Percentiles rank a stretch among this genome's conserved stretches.
These are phyloP conservation scores for Malus hybrid DNA, from an alignment of 331 rosid genomes.

Conservation along the genomic window DNA sequence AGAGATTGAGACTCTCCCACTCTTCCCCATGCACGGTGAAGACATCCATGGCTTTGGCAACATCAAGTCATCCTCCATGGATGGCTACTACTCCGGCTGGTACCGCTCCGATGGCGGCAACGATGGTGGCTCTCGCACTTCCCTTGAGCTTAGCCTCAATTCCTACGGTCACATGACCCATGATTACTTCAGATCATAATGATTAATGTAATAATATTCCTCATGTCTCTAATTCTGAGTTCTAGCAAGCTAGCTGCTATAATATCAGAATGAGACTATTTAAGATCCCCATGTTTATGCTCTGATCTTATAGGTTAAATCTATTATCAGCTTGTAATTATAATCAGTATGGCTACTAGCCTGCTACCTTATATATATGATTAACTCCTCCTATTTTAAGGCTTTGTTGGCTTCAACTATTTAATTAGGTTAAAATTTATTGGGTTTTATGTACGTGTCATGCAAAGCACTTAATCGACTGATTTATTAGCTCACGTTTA, in stretches of 20 bases:
- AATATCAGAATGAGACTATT: background rate
- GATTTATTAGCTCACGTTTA: slow-evolving; percentile 5
- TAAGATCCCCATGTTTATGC: background rate
- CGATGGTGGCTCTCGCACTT: slow-evolving; percentile 40
- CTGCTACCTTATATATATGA: background rate
- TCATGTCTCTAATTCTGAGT: background rate
- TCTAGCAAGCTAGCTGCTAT: background rate
- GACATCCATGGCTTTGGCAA: slow-evolving; percentile 55
- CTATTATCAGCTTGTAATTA: background rate
- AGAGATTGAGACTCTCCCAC: slow-evolving; percentile 89
- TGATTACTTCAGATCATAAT: slow-evolving; percentile 31
- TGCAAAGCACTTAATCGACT: slow-evolving; percentile 23
- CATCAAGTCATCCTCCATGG: slow-evolving; percentile 34
- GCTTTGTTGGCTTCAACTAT: background rate
- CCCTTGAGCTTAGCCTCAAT: slow-evolving; percentile 92
- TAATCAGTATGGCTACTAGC: background rate
- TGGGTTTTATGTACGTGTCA: slow-evolving; percentile 36
- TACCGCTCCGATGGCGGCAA: slow-evolving; percentile 31
- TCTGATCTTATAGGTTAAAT: background rate
- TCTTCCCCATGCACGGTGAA: slow-evolving; percentile 87
- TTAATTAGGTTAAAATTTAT: background rate
- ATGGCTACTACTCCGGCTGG: slow-evolving; percentile 41
- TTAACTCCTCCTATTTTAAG: background rate
- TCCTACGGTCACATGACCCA: slow-evolving; percentile 60
- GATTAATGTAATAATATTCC: background rate